phyloP scores from a whole-genome alignment of 352 stramenopile genomes.

The Aphanomyces invadans region DNA sequence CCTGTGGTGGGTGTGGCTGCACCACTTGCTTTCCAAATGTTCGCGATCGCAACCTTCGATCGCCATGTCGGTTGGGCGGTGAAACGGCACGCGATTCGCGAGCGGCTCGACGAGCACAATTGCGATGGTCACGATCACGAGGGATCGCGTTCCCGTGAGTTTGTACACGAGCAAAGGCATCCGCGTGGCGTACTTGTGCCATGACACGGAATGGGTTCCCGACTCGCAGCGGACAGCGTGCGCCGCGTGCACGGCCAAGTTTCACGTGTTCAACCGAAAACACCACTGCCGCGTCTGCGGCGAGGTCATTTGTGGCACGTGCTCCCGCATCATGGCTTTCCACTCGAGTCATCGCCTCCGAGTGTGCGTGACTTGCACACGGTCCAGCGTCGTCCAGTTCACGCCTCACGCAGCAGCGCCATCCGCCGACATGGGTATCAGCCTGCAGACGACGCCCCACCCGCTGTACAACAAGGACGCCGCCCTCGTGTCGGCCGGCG shows the following conservation, averaged over 20 bases:
- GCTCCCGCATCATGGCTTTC: constrained; percentile 30
- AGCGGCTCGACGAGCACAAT: too few species aligned
- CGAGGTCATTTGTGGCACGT: constrained; percentile 81
- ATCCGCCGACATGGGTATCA: not conserved
- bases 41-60: too few species aligned
- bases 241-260: constrained; percentile 81
- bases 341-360: constrained; percentile 1
- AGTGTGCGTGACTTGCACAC: not conserved
- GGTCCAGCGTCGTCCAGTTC: not conserved
- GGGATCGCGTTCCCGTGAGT: constrained; percentile 5
- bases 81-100: too few species aligned
- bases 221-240: constrained; percentile 80
- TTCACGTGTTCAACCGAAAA: constrained; percentile 83
- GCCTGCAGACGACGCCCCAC: not conserved
- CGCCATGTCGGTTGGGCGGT: too few species aligned
- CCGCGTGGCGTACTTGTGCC: constrained; percentile 23
- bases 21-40: too few species aligned
- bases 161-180: not conserved
- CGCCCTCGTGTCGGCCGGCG: not conserved
- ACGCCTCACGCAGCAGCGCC: not conserved
- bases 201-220: constrained; percentile 79
- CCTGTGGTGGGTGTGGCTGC: too few species aligned
- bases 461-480: constrained; percentile 8
- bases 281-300: constrained; percentile 79
- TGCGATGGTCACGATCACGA: not conserved